phyloP scores from a whole-genome alignment of 2,329 filamentous ascomycete species.

The Penicillium sp. region DNA sequence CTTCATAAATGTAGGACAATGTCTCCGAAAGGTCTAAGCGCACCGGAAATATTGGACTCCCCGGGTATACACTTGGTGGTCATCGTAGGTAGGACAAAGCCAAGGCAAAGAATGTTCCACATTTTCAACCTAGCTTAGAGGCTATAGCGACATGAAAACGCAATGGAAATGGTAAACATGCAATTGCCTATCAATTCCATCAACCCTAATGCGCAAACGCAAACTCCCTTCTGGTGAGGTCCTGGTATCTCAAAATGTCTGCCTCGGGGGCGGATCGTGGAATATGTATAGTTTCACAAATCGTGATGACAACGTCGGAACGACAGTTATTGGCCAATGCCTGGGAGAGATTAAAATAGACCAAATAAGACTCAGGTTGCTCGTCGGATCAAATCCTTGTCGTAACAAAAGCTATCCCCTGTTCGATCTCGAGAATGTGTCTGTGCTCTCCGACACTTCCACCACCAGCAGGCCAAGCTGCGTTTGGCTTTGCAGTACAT shows the following conservation, averaged over 20 bases:
- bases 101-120: constrained; percentile 8
- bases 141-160: constrained; percentile 5
- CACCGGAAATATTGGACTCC: constrained; percentile 11
- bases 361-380: not conserved
- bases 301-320: constrained; percentile 14
- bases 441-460: constrained; percentile 16
- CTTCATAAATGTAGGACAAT: not conserved
- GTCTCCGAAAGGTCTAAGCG: constrained; percentile 10
- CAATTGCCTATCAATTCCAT: not conserved
- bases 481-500: not conserved
- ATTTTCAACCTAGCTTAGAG: constrained; percentile 11
- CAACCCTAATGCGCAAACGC: not conserved
- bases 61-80: constrained; percentile 6
- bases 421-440: constrained; percentile 9
- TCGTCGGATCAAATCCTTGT: constrained; percentile 5
- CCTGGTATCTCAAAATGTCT: not conserved
- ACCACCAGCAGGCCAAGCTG: constrained; percentile 5
- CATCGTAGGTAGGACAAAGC: constrained; percentile 15
- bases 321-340: constrained; percentile 13
- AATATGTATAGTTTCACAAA: constrained; percentile 9
- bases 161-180: not conserved
- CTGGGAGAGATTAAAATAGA: constrained; percentile 12
- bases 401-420: not conserved
- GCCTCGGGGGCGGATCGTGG: not conserved
- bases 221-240: not conserved